Percentiles rank a stretch among this genome's conserved stretches.
These are phyloP conservation scores for Sideroxylon spinosum DNA, from an alignment of 179 eudicot species.

Conservation along the genomic window DNA sequence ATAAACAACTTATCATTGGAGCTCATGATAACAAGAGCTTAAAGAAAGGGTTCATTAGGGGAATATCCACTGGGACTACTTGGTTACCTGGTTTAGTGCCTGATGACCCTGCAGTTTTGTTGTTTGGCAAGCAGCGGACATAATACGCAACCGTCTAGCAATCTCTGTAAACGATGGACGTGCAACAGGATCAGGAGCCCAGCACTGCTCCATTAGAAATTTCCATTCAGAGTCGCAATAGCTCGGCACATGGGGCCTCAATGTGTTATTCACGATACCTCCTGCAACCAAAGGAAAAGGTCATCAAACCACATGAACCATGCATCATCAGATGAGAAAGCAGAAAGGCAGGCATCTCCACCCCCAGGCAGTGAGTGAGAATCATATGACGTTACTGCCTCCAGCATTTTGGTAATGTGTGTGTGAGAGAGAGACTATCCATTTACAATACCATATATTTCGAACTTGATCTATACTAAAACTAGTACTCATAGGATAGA, in stretches of 20 bases:
- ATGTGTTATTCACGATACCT: conserved; percentile 27
- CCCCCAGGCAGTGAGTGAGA: background rate
- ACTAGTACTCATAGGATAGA: too few species aligned
- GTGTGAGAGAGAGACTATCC: background rate
- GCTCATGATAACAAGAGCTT: background rate
- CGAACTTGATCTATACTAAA: too few species aligned
- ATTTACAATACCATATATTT: background rate
- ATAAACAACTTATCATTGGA: background rate
- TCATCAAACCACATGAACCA: background rate
- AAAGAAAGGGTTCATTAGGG: background rate
- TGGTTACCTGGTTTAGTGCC: conserved; percentile 20
- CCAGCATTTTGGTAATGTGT: background rate
- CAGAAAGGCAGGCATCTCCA: background rate
- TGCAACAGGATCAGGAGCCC: conserved; percentile 26
- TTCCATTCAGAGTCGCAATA: conserved; percentile 25
- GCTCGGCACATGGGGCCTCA: conserved; percentile 22
- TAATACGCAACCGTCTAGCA: conserved; percentile 19
- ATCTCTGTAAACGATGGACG: conserved; percentile 27
- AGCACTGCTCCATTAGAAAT: conserved; percentile 28
- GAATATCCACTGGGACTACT: background rate
- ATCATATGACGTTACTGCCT: background rate
- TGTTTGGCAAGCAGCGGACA: conserved; percentile 18
- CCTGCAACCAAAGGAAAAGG: conserved; percentile 16
- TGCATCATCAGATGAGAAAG: background rate
- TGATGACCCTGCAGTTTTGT: conserved; percentile 19